A percentile compares a stretch with the other conserved stretches of the same genome.
Evolutionary conservation across 2,329 filamentous ascomycete species (phyloP).

Genomic region (Fusarium sarcochroum): DNA sequence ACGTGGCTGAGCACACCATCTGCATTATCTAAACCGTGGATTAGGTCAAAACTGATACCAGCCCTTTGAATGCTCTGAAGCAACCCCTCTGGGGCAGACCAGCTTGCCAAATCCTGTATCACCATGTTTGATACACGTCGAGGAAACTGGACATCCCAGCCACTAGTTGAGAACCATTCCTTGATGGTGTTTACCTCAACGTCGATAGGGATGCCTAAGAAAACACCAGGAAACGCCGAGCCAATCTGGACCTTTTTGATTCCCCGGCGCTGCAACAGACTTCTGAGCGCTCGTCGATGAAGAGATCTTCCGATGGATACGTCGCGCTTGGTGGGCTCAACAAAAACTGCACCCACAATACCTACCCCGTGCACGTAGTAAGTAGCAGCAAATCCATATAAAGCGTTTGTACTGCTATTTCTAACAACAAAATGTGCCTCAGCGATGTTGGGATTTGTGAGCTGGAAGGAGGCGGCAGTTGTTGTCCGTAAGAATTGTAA

Average conservation of each 20-base stretch:
- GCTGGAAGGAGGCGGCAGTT: slow-evolving; percentile 80
- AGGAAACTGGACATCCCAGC: slow-evolving; percentile 82
- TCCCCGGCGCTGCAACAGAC: slow-evolving; percentile 76
- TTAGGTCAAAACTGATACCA: slow-evolving; percentile 84
- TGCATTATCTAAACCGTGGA: slow-evolving; percentile 83
- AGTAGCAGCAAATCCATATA: slow-evolving; percentile 94
- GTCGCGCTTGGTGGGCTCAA: slow-evolving; percentile 87
- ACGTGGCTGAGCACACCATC: slow-evolving; percentile 82
- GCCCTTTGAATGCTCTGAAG: slow-evolving; percentile 79
- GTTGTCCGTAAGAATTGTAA: slow-evolving; percentile 79
- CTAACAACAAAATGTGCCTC: slow-evolving; percentile 93
- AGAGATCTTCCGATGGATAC: slow-evolving; percentile 92
- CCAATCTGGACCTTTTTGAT: slow-evolving; percentile 88
- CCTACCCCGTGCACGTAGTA: slow-evolving; percentile 82
- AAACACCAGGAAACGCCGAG: slow-evolving; percentile 85
- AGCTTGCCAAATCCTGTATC: slow-evolving; percentile 78
- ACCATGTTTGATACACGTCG: slow-evolving; percentile 75
- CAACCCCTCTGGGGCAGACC: slow-evolving; percentile 83
- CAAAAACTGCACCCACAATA: slow-evolving; percentile 87
- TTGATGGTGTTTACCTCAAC: slow-evolving; percentile 63
- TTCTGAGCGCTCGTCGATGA: slow-evolving; percentile 86
- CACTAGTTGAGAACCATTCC: slow-evolving; percentile 90
- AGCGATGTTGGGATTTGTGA: slow-evolving; percentile 78
- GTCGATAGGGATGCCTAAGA: slow-evolving; percentile 81
- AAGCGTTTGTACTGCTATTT: slow-evolving; percentile 90